Evolutionary conservation across 2,329 filamentous ascomycete genomes (phyloP), one percentile per base, ranked within the genome.

Genomic region (Trichoderma breve): DNA sequence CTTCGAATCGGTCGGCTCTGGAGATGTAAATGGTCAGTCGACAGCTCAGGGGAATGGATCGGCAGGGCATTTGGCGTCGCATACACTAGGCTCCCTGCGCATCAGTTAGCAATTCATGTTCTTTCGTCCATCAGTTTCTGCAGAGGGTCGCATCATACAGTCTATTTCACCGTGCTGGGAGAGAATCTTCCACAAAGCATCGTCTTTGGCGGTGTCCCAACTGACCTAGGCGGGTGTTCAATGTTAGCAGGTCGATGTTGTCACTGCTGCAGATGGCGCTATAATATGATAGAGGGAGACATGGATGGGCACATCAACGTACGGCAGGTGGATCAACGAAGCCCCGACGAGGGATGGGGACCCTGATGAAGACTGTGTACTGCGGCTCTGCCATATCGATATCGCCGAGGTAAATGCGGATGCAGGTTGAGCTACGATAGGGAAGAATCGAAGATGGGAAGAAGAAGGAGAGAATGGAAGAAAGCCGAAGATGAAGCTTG

Each of bases 241-340:
- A 21, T 65, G 47, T 32, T 34, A 73, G 63, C 32, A 47, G 36
- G 24, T n/a, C 51, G 63, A 30, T 51, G 55, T 32, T 58, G 47
- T 71, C 39, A 58, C 61, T 53, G 21, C 51, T 67, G 53, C 51
- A 43, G 26, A 39, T 30, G 64, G 30, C 32, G 51, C 64, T 67
- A 67, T 57, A 5, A 66, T 53, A 6, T 15, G 47, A 43, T 43
- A 9, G 47, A 24, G 21, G 47, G 12, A 57, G 32, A 34, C 32
- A 57, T n/a, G 28, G 30, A 24, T 14, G 39, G 39, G 15, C 15
- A 39, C 43, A 34, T 34, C 8, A 32, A 61, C 88, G 80, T 87
- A 95, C 95, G 75, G 92, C 91, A 61, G 93, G 92, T 71, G 96
- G 96, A 82, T 99, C 95, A 73, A 95, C 88, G 83, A 99, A 99